Evolutionary conservation across 257 asterid species (phyloP), one percentile per base, ranked within the genome.

Genomic region (Salvia miltiorrhiza): DNA sequence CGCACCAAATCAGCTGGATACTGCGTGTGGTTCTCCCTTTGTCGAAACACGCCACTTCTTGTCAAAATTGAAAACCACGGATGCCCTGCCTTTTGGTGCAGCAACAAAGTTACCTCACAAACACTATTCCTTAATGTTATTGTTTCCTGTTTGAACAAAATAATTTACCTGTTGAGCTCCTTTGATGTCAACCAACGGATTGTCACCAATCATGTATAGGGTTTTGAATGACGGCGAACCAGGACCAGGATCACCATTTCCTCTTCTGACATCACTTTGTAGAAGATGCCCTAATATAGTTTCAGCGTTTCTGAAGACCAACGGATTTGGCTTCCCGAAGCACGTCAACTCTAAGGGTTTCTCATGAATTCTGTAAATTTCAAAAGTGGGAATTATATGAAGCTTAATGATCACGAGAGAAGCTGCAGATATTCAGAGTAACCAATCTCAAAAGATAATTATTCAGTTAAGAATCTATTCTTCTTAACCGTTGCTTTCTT

Each of bases 21-120:
- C 75, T 73, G 79, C 19, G 76, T 47, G 40, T 85, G 86, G 63
- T 87, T 87, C 74, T 81, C 86, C 56, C 71, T 75, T 72, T 81
- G 80, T 65, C 80, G 72, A 63, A 85, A 87, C 72, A 85, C 88
- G 23, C 95, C 92, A 4, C 92, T 87, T 78, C 95, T 78, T 0
- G 92, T 87, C 74, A 87, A 71, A 65, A 87, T 76, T 6, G 89
- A 85, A 77, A 85, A 87, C 95, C 95, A 87, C 14, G 89, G 91
- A 60, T 72, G 54, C 60, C 95, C 95, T 14, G 86, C 88, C 95
- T 87, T 82, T 45, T 24, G 33, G 65, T n/a, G 23, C 37, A 55
- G 67, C 43, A 52, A 52, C 32, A 37, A 69, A 65, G 28, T 57
- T 64, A 20, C 33, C 37, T 63, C 58, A 54, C 23, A 47, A 21